Evolutionary conservation across 495 filamentous ascomycete genomes (phyloP).

Genomic region (Parachaetomium inaequale): DNA sequence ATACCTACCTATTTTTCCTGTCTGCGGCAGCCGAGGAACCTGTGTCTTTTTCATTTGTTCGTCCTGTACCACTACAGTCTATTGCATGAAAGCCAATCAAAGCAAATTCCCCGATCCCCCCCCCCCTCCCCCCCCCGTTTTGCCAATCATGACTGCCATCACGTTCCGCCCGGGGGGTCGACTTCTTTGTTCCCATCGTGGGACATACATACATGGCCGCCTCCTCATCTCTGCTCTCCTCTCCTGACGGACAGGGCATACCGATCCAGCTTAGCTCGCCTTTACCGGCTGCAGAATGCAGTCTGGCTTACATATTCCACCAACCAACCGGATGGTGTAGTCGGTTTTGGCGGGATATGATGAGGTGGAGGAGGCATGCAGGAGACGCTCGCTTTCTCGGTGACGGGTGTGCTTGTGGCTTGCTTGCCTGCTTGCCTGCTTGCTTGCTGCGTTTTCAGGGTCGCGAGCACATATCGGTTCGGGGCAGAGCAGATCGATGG

Average conservation of each 20-base stretch:
- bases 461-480: background rate
- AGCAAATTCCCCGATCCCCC: constrained; percentile 19
- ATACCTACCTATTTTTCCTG: constrained; percentile 3
- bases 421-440: background rate
- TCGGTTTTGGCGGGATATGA: no score
- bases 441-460: background rate
- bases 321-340: background rate
- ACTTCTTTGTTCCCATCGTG: no score
- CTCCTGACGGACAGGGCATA: no score
- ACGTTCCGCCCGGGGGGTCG: background rate
- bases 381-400: no score
- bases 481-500: background rate
- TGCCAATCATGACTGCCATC: constrained; percentile 14
- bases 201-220: background rate
- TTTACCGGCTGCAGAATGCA: background rate
- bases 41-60: constrained; percentile 27
- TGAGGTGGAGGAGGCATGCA: background rate
- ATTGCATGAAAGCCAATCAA: constrained; percentile 24
- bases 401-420: background rate
- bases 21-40: constrained; percentile 11
- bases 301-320: background rate
- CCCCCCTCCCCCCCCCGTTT: background rate
- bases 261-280: background rate
- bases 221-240: background rate
- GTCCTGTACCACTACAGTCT: constrained; percentile 25